Conservation (phyloP, 1,284 basidiomycete genomes). For the Melampsora larici-populina region DNA sequence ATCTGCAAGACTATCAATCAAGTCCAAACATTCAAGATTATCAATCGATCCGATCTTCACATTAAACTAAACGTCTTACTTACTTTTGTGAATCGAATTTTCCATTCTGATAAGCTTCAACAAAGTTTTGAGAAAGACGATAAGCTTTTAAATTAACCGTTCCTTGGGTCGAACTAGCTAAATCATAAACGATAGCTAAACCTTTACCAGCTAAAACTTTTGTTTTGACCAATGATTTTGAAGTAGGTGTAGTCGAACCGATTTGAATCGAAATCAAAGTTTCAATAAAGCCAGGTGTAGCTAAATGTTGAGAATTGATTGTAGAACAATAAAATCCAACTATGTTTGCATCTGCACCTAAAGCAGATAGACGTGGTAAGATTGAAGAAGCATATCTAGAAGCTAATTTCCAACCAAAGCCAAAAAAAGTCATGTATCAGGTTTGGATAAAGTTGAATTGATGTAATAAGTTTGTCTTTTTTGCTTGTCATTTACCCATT, state of each 20-base stretch:
- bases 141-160: constrained; percentile 89
- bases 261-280: constrained; percentile 84
- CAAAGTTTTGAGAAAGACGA: constrained; percentile 75
- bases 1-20: constrained; percentile 66
- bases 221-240: constrained; percentile 17
- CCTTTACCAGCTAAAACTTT: constrained; percentile 43
- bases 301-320: constrained; percentile 53
- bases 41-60: background rate
- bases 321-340: constrained; percentile 96
- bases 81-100: constrained; percentile 85
- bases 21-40: constrained; percentile 6
- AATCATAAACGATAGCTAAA: too few species aligned
- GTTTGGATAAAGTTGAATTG: background rate
- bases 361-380: constrained; percentile 81
- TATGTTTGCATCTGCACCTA: constrained; percentile 88
- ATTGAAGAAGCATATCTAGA: constrained; percentile 72
- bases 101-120: constrained; percentile 77
- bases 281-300: constrained; percentile 85
- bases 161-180: constrained; percentile 70
- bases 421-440: background rate
- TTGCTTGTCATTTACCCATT: background rate
- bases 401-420: constrained; percentile 45
- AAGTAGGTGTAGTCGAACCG: constrained; percentile 64
- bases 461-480: too few species aligned
- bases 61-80: constrained; percentile 47